phyloP scores from a whole-genome alignment of 2,329 filamentous ascomycete species.

The Huntiella omanensis region DNA sequence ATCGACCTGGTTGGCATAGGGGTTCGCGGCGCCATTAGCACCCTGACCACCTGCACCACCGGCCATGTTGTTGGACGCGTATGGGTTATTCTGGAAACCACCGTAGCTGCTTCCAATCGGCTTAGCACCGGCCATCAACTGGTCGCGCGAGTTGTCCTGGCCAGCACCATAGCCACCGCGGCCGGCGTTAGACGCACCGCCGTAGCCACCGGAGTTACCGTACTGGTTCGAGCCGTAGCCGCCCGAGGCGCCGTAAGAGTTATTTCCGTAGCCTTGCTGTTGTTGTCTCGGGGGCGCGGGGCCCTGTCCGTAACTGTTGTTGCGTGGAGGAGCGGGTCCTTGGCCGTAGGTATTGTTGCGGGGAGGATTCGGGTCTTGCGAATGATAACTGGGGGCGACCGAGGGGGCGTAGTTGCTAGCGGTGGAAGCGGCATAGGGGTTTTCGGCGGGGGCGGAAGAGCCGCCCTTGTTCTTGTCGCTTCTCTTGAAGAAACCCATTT shows the following conservation, averaged over 20 bases:
- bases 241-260: slow-evolving; percentile 12
- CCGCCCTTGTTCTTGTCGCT: slow-evolving; percentile 9
- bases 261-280: slow-evolving; percentile 5
- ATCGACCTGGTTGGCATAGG: slow-evolving; percentile 9
- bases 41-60: slow-evolving; percentile 9
- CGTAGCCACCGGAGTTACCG: slow-evolving; percentile 29
- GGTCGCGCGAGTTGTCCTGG: slow-evolving; percentile 23
- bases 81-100: slow-evolving; percentile 15
- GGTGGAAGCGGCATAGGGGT: slow-evolving; percentile 10
- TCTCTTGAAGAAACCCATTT: slow-evolving; percentile 10
- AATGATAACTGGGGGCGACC: slow-evolving; percentile 8
- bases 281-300: slow-evolving; percentile 10
- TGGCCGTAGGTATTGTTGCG: slow-evolving; percentile 7
- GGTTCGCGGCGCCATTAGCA: slow-evolving; percentile 11
- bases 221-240: slow-evolving; percentile 37
- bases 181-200: slow-evolving; percentile 29
- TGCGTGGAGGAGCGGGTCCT: slow-evolving; percentile 16
- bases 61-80: slow-evolving; percentile 2
- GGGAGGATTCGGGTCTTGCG: slow-evolving; percentile 8
- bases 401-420: slow-evolving; percentile 9
- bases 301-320: background rate
- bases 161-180: slow-evolving; percentile 38
- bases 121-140: slow-evolving; percentile 8
- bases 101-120: slow-evolving; percentile 11
- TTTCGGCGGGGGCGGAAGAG: slow-evolving; percentile 6